A percentile compares a stretch with the other conserved stretches of the same genome.
These are phyloP conservation scores for Neurospora sp. DNA, from an alignment of 2,329 filamentous ascomycete genomes.

Conservation along the genomic window DNA sequence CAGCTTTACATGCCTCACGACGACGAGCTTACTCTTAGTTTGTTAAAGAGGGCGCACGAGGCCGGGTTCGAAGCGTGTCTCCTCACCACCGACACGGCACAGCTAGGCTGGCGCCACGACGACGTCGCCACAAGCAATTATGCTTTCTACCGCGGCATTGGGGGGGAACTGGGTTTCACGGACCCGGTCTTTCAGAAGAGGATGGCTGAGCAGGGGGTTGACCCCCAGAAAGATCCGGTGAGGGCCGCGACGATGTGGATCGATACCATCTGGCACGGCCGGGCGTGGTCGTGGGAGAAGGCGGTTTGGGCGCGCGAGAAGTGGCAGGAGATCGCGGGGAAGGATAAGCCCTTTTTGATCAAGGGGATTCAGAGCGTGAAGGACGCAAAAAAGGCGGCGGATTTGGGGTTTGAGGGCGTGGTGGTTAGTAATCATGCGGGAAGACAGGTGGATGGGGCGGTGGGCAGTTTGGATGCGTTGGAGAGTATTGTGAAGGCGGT, in stretches of 20 bases:
- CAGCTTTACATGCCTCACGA: conserved; percentile 66
- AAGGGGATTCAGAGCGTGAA: conserved; percentile 47
- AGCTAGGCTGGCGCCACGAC: conserved; percentile 56
- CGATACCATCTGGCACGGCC: conserved; percentile 36
- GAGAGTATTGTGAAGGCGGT: conserved; percentile 52
- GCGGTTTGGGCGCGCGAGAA: conserved; percentile 37
- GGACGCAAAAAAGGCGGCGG: conserved; percentile 35
- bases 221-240: conserved; percentile 35
- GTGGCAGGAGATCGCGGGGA: background rate
- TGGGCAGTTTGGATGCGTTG: conserved; percentile 44
- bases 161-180: conserved; percentile 51
- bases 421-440: conserved; percentile 49
- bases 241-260: conserved; percentile 28
- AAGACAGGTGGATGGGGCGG: conserved; percentile 45
- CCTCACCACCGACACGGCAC: conserved; percentile 64
- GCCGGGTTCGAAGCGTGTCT: conserved; percentile 56
- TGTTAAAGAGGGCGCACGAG: conserved; percentile 50
- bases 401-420: conserved; percentile 37
- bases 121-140: conserved; percentile 56
- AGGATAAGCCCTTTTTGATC: conserved; percentile 49
- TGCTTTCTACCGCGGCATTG: conserved; percentile 48
- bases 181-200: conserved; percentile 55
- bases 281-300: conserved; percentile 49
- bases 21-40: conserved; percentile 53
- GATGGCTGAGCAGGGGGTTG: conserved; percentile 34